Percentiles rank a stretch among this genome's conserved stretches.
Conservation (phyloP, 208 protist species). For the Trypanosoma grayi region DNA sequence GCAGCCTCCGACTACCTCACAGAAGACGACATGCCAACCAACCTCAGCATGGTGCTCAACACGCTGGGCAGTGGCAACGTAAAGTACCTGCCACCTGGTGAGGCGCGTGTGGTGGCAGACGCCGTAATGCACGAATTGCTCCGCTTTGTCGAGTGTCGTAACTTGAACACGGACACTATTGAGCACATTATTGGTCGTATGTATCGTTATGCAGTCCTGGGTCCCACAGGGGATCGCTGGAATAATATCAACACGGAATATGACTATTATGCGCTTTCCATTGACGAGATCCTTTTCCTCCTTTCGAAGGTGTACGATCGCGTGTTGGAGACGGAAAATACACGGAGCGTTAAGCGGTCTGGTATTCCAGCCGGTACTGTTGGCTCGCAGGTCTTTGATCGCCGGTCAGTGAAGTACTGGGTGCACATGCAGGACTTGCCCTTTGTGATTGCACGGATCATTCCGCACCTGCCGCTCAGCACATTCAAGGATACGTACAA, state of each 20-base stretch:
- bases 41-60: constrained; percentile 41
- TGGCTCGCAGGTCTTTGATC: constrained; percentile 86
- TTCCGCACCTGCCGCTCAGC: constrained; percentile 80
- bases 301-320: constrained; percentile 78
- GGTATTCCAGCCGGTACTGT: constrained; percentile 54
- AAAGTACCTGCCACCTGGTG: constrained; percentile 37
- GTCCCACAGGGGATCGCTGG: constrained; percentile 78
- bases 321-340: constrained; percentile 63
- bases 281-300: constrained; percentile 71
- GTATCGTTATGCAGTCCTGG: constrained; percentile 84
- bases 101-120: constrained; percentile 70
- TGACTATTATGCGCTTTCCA: constrained; percentile 56
- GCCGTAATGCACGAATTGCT: constrained; percentile 76
- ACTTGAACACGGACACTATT: constrained; percentile 86
- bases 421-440: constrained; percentile 85
- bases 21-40: constrained; percentile 37
- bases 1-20: constrained; percentile 48
- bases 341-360: constrained; percentile 55
- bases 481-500: constrained; percentile 85
- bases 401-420: constrained; percentile 87
- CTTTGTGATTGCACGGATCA: constrained; percentile 88
- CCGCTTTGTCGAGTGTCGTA: constrained; percentile 79
- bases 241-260: constrained; percentile 63
- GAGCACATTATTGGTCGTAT: constrained; percentile 85
- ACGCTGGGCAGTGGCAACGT: constrained; percentile 17